phyloP scores from a whole-genome alignment of 257 asterid genomes.

The Capsicum chinense region DNA sequence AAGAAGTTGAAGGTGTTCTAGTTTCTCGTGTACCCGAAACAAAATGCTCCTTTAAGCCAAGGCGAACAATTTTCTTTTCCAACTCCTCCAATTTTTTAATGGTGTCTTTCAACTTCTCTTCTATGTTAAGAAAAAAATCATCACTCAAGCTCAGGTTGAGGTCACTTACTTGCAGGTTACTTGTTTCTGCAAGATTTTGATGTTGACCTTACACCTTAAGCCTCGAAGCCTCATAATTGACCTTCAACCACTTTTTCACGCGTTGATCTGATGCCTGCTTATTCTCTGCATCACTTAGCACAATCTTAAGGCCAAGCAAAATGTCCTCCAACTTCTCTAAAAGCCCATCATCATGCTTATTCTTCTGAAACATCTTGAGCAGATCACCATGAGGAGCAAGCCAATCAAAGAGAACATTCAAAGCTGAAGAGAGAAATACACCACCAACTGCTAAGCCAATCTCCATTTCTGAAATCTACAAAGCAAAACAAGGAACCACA shows the following conservation, averaged over 20 bases:
- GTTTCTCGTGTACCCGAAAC: background rate
- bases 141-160: background rate
- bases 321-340: too few relatives aligned
- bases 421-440: too few relatives aligned
- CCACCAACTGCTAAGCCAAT: too few relatives aligned
- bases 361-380: too few relatives aligned
- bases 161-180: background rate
- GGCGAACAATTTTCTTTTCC: background rate
- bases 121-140: background rate
- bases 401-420: too few relatives aligned
- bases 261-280: too few relatives aligned
- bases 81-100: background rate
- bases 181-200: background rate
- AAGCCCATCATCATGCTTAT: too few relatives aligned
- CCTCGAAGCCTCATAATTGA: constrained; percentile 10
- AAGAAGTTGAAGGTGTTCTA: background rate
- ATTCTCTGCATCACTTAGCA: too few relatives aligned
- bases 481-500: too few relatives aligned
- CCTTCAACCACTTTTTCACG: background rate
- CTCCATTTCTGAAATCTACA: too few relatives aligned
- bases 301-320: too few relatives aligned
- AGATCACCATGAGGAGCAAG: too few relatives aligned
- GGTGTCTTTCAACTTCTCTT: constrained; percentile 11
- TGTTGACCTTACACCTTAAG: background rate
- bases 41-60: background rate